Conservation (phyloP, 1,284 basidiomycete species). For the Peniophora sp. region DNA sequence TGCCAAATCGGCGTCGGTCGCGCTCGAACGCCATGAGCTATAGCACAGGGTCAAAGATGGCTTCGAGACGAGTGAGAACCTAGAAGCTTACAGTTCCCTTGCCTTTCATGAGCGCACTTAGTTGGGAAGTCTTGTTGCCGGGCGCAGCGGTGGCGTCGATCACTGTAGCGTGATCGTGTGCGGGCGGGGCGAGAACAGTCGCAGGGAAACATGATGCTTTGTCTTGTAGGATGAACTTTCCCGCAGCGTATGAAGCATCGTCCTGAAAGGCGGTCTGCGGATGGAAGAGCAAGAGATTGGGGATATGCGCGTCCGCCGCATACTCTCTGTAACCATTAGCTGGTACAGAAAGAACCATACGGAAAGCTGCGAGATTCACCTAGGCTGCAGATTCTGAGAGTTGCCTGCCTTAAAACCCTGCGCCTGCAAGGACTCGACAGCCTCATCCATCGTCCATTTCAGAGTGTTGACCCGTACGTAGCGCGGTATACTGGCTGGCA, state of each 20-base stretch:
- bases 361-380: slow-evolving; percentile 27
- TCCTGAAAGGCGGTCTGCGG: slow-evolving; percentile 54
- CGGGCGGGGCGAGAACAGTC: slow-evolving; percentile 63
- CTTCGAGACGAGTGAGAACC: background rate
- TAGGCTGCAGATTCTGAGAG: slow-evolving; percentile 34
- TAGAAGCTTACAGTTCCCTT: slow-evolving; percentile 58
- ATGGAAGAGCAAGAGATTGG: slow-evolving; percentile 74
- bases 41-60: background rate
- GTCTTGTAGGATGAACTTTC: slow-evolving; percentile 90
- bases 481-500: slow-evolving; percentile 62
- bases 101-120: slow-evolving; percentile 81
- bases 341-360: background rate
- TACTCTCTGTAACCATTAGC: slow-evolving; percentile 36
- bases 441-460: slow-evolving; percentile 56
- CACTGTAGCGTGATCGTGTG: slow-evolving; percentile 44
- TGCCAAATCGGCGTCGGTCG: slow-evolving; percentile 72
- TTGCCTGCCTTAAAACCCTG: slow-evolving; percentile 46
- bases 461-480: slow-evolving; percentile 83
- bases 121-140: slow-evolving; percentile 95
- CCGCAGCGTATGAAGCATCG: slow-evolving; percentile 58
- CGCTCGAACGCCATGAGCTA: slow-evolving; percentile 85
- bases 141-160: slow-evolving; percentile 97
- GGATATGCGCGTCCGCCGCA: slow-evolving; percentile 70
- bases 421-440: slow-evolving; percentile 42
- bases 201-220: slow-evolving; percentile 98